Evolutionary conservation across 1,139 yeast genomes (phyloP).

Genomic region (Yamadazyma songkhlaensis): DNA sequence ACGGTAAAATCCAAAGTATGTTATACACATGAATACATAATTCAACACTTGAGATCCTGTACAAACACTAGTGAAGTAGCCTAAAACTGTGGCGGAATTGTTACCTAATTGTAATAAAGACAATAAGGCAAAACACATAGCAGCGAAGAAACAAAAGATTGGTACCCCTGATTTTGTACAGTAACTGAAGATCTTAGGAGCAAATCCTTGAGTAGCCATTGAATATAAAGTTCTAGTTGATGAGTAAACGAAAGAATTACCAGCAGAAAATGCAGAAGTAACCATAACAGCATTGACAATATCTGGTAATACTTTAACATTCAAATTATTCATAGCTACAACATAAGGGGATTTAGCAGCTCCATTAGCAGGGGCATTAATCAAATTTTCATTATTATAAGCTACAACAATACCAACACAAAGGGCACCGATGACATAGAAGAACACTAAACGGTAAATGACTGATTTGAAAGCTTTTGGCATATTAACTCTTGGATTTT

Average conservation of each 20-base stretch:
- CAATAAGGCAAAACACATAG: slow-evolving; percentile 59
- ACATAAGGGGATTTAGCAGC: slow-evolving; percentile 42
- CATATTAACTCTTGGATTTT: slow-evolving; percentile 61
- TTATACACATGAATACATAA: slow-evolving; percentile 62
- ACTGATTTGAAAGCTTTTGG: slow-evolving; percentile 56
- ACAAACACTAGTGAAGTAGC: slow-evolving; percentile 71
- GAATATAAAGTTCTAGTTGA: slow-evolving; percentile 38
- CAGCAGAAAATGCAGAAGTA: slow-evolving; percentile 38
- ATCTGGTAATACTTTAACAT: slow-evolving; percentile 34
- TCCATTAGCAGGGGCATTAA: slow-evolving; percentile 19
- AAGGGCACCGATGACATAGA: slow-evolving; percentile 53
- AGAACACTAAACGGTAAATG: slow-evolving; percentile 61
- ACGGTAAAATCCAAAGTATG: slow-evolving; percentile 56
- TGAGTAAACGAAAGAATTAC: slow-evolving; percentile 38
- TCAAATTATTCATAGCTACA: slow-evolving; percentile 39
- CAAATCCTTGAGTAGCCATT: slow-evolving; percentile 35
- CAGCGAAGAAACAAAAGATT: slow-evolving; percentile 52
- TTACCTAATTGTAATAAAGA: slow-evolving; percentile 53
- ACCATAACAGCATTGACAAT: slow-evolving; percentile 30
- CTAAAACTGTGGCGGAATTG: slow-evolving; percentile 58
- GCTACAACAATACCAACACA: slow-evolving; percentile 37
- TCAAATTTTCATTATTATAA: slow-evolving; percentile 34
- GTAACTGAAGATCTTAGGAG: slow-evolving; percentile 30
- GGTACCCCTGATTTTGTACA: slow-evolving; percentile 23
- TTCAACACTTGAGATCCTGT: slow-evolving; percentile 76